Evolutionary conservation across 1,284 basidiomycete genomes (phyloP), one percentile per base, ranked within the genome.

Genomic region (Cryptococcus hybrid): DNA sequence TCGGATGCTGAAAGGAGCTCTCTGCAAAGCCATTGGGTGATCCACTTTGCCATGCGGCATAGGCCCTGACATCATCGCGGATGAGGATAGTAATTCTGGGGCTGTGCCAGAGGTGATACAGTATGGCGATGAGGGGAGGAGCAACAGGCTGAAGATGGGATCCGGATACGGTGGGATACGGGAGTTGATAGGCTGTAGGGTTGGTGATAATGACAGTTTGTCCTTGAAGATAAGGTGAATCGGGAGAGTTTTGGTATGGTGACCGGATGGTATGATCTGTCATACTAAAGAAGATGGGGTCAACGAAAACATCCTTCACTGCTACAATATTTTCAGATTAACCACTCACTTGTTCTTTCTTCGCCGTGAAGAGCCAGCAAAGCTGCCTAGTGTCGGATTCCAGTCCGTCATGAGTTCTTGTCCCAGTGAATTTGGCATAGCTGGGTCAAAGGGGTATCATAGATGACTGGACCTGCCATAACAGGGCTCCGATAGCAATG

Each of bases 371-470:
- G 54, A 46, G 15, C 52, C 54, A 18, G 58, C 56, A 45, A 63
- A 60, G 47, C 46, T 60, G n/a, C 61, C 55, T 40, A 60, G 43
- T 11, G 56, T 51, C 24, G 61, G 61, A n/a, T 55, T 60, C 61
- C 61, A 63, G 51, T 63, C 61, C 30, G 61, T 63, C 56, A 63
- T 56, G 37, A 63, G 55, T 37, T 63, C 61, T 38, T 63, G 61
- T 35, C 59, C 54, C 50, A 37, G 54, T 50, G 35, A 53, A 52
- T 44, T 52, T 35, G 57, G 61, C 54, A 60, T 55, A 18, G 53
- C 50, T 50, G 49, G 24, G 35, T 56, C 36, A 9, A 42, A 30
- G 54, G 56, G 5, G 56, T 56, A 40, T 63, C 58, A 52, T 60
- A 58, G 5, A 63, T 53, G 40, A 63, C 58, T 43, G 58, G 56